Evolutionary conservation across 2,329 filamentous ascomycete genomes (phyloP), one percentile per base, ranked within the genome.

Genomic region (Cercospora nicotianae): DNA sequence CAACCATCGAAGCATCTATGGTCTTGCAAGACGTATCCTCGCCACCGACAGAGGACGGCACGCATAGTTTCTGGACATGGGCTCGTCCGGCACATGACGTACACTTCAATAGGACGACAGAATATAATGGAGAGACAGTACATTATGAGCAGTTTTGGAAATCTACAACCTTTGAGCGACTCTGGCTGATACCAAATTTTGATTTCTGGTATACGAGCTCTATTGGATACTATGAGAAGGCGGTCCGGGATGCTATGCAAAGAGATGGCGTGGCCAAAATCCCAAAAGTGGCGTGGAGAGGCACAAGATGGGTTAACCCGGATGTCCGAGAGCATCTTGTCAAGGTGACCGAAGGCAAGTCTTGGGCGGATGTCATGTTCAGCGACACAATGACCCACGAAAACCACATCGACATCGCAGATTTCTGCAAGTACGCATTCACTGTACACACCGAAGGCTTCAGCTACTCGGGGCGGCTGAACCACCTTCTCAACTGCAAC

Each of bases 281-380:
- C 12, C 72, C 69, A 4, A 74, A 77, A 60, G 68, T 73, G 2
- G 72, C 76, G 0, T 79, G 76, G 76, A 72, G 77, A 9, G 76
- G 75, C 6, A 73, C 74, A 0, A 70, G 74, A 20, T 72, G 73
- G 62, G 71, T 76, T n/a, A 73, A 74, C 28, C 64, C 68, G 4
- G 69, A 69, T n/a, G 68, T 78, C 7, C 71, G 77, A 16, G 67
- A 77, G 13, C 65, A 72, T 13, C 70, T 81, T 10, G 26, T 80
- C 0, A 63, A 74, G 5, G 69, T 65, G 1, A 76, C 77, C 1
- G 48, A 72, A 2, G 77, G 72, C 2, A 77, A 79, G 67, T 23
- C 70, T 0, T 81, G 80, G 80, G 75, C 76, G 1, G 77, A 81
- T 66, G 77, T 81, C 1, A 62, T 71, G 10, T 75, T 69, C 23